Evolutionary conservation across 768 basidiomycete species (phyloP).

Genomic region (Russula emetica): DNA sequence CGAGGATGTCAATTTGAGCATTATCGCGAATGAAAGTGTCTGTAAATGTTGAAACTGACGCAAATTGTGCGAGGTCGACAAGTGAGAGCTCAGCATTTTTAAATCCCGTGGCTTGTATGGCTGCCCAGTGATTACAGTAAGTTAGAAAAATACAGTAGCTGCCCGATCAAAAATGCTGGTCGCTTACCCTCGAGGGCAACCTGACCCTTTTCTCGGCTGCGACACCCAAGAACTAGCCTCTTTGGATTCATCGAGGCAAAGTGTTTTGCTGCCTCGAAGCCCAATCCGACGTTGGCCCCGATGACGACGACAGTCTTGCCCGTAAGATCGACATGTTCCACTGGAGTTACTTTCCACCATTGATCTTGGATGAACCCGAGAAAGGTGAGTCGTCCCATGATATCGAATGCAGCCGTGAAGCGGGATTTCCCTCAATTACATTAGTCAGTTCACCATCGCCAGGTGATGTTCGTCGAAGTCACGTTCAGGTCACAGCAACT

Average conservation of each 20-base stretch:
- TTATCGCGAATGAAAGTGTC: conserved; percentile 28
- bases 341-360: conserved; percentile 12
- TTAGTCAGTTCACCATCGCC: too few relatives aligned
- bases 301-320: conserved; percentile 28
- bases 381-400: conserved; percentile 17
- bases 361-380: conserved; percentile 14
- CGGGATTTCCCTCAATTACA: too few relatives aligned
- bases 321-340: conserved; percentile 13
- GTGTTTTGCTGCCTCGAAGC: conserved; percentile 26
- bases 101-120: conserved; percentile 22
- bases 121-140: not conserved
- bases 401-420: too few relatives aligned
- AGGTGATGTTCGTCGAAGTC: too few relatives aligned
- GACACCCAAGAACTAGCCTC: conserved; percentile 24
- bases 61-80: conserved; percentile 32
- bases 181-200: conserved; percentile 19
- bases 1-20: conserved; percentile 32
- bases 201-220: conserved; percentile 18
- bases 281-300: conserved; percentile 26
- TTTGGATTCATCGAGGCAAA: conserved; percentile 23
- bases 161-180: too few relatives aligned
- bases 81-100: conserved; percentile 14
- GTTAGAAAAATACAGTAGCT: too few relatives aligned
- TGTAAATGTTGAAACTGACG: conserved; percentile 31
- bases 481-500: too few relatives aligned